Percentiles rank a stretch among this genome's conserved stretches.
phyloP scores from a whole-genome alignment of 2,329 filamentous ascomycete species.

The Colletotrichum cordylinicola region DNA sequence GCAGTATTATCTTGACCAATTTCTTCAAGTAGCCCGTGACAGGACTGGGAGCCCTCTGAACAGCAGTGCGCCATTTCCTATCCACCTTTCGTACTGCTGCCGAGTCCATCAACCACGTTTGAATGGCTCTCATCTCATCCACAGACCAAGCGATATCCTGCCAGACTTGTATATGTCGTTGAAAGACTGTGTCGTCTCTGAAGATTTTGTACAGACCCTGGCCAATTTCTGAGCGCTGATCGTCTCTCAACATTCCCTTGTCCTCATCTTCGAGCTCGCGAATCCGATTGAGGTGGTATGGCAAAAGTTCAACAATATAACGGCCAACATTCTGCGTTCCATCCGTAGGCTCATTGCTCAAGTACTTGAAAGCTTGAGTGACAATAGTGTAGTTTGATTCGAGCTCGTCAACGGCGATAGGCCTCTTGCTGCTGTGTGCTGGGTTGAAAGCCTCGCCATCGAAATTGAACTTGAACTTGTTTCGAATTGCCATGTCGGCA shows the following conservation, averaged over 20 bases:
- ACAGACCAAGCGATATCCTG: neutral
- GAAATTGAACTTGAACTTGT: neutral
- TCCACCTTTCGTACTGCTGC: neutral
- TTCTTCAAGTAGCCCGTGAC: neutral
- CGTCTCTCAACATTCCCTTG: neutral
- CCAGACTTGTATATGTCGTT: neutral
- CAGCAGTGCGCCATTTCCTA: neutral
- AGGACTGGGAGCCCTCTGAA: neutral
- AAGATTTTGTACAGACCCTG: neutral
- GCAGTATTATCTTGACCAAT: neutral
- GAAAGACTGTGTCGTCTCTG: neutral
- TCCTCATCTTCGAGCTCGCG: neutral
- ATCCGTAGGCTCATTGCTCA: neutral
- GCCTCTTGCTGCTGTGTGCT: neutral
- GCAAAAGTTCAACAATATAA: neutral
- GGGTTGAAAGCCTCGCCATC: neutral
- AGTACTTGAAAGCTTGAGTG: neutral
- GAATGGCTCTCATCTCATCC: neutral
- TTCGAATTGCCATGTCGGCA: neutral
- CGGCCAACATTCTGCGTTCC: neutral
- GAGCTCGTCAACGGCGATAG: neutral
- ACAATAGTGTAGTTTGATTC: neutral
- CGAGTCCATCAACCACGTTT: neutral
- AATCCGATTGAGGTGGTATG: neutral
- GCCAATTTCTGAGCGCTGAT: neutral